These are phyloP conservation scores for Tetrahymena borealis DNA, from an alignment of 73 alveolate species.

Conservation along the genomic window DNA sequence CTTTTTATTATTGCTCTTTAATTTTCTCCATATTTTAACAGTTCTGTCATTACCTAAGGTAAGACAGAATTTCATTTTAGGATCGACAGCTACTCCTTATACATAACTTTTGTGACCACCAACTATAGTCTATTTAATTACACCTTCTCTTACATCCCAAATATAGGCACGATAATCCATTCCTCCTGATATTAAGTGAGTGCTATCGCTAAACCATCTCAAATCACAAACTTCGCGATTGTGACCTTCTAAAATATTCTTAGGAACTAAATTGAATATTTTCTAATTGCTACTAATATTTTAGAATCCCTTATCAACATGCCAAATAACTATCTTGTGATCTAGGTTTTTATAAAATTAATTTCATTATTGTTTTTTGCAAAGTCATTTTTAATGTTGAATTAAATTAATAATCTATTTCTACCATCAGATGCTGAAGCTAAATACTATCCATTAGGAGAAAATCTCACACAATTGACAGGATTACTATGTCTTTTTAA, in stretches of 20 bases:
- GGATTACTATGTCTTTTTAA: slow-evolving; percentile 63
- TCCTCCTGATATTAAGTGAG: slow-evolving; percentile 79
- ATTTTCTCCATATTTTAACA: slow-evolving; percentile 64
- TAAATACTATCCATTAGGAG: slow-evolving; percentile 82
- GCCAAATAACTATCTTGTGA: slow-evolving; percentile 75
- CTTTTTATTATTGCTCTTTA: slow-evolving; percentile 54
- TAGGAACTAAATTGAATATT: slow-evolving; percentile 71
- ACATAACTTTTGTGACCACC: slow-evolving; percentile 82
- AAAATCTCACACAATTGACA: slow-evolving; percentile 79
- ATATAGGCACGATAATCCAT: slow-evolving; percentile 79
- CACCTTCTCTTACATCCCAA: slow-evolving; percentile 73
- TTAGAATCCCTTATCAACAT: slow-evolving; percentile 59
- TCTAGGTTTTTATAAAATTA: not conserved
- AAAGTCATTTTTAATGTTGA: too few relatives aligned
- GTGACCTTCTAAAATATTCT: slow-evolving; percentile 82
- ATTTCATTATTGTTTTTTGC: not conserved
- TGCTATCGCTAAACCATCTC: slow-evolving; percentile 83
- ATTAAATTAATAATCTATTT: not conserved
- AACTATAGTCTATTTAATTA: slow-evolving; percentile 70
- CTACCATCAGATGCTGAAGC: slow-evolving; percentile 92
- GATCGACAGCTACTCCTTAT: slow-evolving; percentile 90
- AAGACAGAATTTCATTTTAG: slow-evolving; percentile 69
- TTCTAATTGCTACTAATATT: slow-evolving; percentile 77
- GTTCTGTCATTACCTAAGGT: slow-evolving; percentile 85
- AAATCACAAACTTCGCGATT: slow-evolving; percentile 85